phyloP scores from a whole-genome alignment of 139 green algal genomes.

The Trebouxia sp. region DNA sequence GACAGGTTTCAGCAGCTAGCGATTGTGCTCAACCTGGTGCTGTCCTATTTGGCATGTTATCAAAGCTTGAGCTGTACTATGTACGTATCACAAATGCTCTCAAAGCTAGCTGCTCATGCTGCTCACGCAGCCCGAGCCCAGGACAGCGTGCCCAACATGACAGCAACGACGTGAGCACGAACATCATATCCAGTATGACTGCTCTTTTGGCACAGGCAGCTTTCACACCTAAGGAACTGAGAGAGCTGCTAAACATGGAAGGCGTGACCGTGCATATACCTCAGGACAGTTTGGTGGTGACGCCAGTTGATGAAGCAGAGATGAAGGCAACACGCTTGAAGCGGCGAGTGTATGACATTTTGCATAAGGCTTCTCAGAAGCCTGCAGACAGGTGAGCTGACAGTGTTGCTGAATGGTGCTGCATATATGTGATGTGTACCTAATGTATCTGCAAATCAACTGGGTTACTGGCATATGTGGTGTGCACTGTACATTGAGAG shows the following conservation, averaged over 20 bases:
- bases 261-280: slow-evolving; percentile 47
- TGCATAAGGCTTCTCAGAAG: slow-evolving; percentile 41
- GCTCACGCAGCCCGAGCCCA: too few relatives aligned
- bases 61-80: too few relatives aligned
- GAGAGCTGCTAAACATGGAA: slow-evolving; percentile 80
- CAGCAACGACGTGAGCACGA: background rate
- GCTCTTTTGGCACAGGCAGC: slow-evolving; percentile 66
- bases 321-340: slow-evolving; percentile 64
- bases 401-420: too few relatives aligned
- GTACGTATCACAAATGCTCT: too few relatives aligned
- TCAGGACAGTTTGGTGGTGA: slow-evolving; percentile 32
- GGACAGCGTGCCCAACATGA: background rate
- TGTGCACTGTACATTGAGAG: too few relatives aligned
- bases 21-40: too few relatives aligned
- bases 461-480: too few relatives aligned
- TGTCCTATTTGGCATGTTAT: too few relatives aligned
- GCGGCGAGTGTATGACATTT: slow-evolving; percentile 65
- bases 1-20: too few relatives aligned
- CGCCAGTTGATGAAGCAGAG: slow-evolving; percentile 48
- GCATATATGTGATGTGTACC: too few relatives aligned
- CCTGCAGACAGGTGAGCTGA: background rate
- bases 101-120: too few relatives aligned
- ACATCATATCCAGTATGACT: background rate
- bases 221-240: slow-evolving; percentile 96
- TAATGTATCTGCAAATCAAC: too few relatives aligned